phyloP scores from a whole-genome alignment of 352 stramenopile species.

The Ophiocytium majus region DNA sequence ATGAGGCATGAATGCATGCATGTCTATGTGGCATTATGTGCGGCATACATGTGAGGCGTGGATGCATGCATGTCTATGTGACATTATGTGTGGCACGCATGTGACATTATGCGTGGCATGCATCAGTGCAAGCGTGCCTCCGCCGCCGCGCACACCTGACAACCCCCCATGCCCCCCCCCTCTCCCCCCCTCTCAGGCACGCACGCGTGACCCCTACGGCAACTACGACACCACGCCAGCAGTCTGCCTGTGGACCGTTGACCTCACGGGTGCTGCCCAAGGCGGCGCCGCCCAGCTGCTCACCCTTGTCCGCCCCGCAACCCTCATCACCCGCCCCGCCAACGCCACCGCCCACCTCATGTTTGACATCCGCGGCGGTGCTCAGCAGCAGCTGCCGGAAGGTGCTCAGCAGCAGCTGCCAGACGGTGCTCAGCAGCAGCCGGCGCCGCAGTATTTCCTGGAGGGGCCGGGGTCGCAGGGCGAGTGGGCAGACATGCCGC shows the following conservation, averaged over 20 bases:
- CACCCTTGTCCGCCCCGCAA: background rate
- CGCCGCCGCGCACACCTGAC: background rate
- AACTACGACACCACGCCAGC: constrained; percentile 28
- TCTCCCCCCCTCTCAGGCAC: background rate
- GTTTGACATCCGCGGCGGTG: background rate
- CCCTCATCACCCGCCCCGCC: background rate
- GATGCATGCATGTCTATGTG: background rate
- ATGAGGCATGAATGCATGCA: background rate
- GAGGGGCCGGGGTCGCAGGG: constrained; percentile 21
- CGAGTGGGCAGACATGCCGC: constrained; percentile 32
- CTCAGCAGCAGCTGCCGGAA: background rate
- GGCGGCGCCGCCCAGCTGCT: background rate
- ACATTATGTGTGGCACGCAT: background rate
- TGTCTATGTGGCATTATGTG: background rate
- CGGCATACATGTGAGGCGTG: background rate
- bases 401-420: background rate
- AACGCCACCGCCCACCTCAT: background rate
- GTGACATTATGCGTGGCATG: constrained; percentile 4
- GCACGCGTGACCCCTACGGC: constrained; percentile 1
- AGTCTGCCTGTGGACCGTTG: constrained; percentile 31
- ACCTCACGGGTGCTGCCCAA: background rate
- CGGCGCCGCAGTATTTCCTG: constrained; percentile 49
- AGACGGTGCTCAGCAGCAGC: background rate
- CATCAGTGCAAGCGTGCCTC: background rate
- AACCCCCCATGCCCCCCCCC: background rate